Evolutionary conservation across 306 rosid genomes (phyloP).

Genomic region (Heteromeles arbutifolia): DNA sequence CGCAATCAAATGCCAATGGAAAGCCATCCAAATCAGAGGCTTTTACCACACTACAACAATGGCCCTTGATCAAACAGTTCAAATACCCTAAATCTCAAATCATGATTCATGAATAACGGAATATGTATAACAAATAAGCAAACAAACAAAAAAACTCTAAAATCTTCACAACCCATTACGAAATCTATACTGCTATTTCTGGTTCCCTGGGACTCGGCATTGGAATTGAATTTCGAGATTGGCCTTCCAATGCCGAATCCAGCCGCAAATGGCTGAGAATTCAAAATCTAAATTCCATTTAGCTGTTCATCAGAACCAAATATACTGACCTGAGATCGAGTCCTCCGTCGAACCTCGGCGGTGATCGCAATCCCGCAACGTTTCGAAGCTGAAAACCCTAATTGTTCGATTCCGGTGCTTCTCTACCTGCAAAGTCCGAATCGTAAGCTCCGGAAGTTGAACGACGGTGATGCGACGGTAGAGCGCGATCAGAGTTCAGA

Average conservation of each 20-base stretch:
- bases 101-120: not conserved
- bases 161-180: not conserved
- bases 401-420: not conserved
- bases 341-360: not conserved
- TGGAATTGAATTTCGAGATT: not conserved
- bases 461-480: not conserved
- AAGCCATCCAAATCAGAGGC: not conserved
- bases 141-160: not conserved
- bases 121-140: not conserved
- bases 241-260: not conserved
- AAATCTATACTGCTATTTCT: not conserved
- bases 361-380: not conserved
- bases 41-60: not conserved
- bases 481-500: not conserved
- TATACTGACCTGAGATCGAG: slow-evolving; percentile 8
- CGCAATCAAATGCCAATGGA: not conserved
- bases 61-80: not conserved
- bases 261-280: no score
- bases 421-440: not conserved
- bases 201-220: not conserved
- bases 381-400: not conserved
- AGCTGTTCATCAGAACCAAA: not conserved
- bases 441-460: not conserved
- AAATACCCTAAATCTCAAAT: not conserved
- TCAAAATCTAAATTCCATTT: not conserved